Percentiles rank a stretch among this genome's conserved stretches.
Conservation (phyloP, 1,139 yeast species). For the Kluyveromyces sp. region DNA sequence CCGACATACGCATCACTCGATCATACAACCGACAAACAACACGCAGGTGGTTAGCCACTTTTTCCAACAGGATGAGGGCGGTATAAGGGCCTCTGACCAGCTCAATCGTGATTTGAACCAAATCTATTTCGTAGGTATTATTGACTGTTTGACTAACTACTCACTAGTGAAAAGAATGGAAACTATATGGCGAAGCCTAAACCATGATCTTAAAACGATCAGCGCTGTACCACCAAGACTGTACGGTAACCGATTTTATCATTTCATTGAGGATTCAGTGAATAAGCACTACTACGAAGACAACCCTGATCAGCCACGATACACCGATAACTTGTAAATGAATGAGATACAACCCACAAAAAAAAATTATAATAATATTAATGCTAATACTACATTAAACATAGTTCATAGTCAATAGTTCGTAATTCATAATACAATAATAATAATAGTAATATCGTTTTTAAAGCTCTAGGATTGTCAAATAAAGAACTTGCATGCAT, state of each 20-base stretch:
- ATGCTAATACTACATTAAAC: no score
- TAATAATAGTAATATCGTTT: not conserved
- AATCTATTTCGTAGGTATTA: constrained; percentile 85
- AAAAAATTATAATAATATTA: no score
- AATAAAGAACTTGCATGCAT: no score
- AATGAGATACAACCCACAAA: no score
- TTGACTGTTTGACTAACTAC: constrained; percentile 88
- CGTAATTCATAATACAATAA: no score
- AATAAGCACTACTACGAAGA: constrained; percentile 8
- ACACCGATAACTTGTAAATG: not conserved
- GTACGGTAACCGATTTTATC: constrained; percentile 79
- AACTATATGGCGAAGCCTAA: constrained; percentile 75
- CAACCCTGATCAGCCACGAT: not conserved
- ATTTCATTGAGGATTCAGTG: constrained; percentile 44
- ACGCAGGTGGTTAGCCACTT: constrained; percentile 32
- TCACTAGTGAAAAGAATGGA: constrained; percentile 70
- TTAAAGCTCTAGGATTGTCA: no score
- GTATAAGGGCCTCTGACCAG: constrained; percentile 68
- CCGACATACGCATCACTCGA: constrained; percentile 2
- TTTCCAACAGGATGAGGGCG: constrained; percentile 81
- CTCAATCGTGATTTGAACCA: constrained; percentile 55
- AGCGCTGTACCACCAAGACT: constrained; percentile 88
- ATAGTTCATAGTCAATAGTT: no score
- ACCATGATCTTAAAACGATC: constrained; percentile 60
- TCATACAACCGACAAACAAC: constrained; percentile 5